Evolutionary conservation across 805 yeast genomes (phyloP).

Genomic region (Brettanomyces custersianus): DNA sequence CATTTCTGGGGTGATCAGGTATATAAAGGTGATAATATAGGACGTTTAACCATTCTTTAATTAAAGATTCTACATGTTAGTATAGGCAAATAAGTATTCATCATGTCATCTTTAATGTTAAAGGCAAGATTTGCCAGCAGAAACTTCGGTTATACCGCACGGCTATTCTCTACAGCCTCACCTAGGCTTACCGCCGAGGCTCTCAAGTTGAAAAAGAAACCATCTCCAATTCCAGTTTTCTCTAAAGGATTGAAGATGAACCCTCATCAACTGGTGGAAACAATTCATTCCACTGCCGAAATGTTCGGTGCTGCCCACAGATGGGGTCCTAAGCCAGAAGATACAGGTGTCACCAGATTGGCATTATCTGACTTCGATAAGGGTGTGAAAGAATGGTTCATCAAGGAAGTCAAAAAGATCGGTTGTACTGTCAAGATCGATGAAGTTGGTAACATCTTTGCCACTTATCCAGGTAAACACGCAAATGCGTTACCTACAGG

Average conservation of each 20-base stretch:
- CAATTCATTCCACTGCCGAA: constrained; percentile 51
- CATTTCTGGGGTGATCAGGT: too few relatives aligned
- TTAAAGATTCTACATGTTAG: too few relatives aligned
- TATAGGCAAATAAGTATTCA: too few relatives aligned
- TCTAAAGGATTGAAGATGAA: constrained; percentile 1
- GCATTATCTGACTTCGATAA: constrained; percentile 56
- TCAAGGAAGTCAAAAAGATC: constrained; percentile 35
- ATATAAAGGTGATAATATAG: too few relatives aligned
- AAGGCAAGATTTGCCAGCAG: too few relatives aligned
- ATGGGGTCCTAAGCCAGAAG: constrained; percentile 46
- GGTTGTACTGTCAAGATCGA: constrained; percentile 54
- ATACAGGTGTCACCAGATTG: constrained; percentile 59
- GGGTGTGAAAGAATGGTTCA: constrained; percentile 56
- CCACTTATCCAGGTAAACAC: constrained; percentile 49
- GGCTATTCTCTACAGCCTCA: not conserved
- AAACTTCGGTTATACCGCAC: too few relatives aligned
- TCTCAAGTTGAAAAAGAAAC: not conserved
- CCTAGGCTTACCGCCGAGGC: not conserved
- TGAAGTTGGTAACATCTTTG: constrained; percentile 60
- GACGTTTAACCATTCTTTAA: too few relatives aligned
- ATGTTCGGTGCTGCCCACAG: constrained; percentile 50
- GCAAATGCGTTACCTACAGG: constrained; percentile 42
- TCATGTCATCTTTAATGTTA: too few relatives aligned
- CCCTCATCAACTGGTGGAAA: constrained; percentile 29
- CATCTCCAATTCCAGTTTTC: not conserved